Conservation (phyloP, 2,329 filamentous ascomycete species). For the Pyrenochaeta sp. region DNA sequence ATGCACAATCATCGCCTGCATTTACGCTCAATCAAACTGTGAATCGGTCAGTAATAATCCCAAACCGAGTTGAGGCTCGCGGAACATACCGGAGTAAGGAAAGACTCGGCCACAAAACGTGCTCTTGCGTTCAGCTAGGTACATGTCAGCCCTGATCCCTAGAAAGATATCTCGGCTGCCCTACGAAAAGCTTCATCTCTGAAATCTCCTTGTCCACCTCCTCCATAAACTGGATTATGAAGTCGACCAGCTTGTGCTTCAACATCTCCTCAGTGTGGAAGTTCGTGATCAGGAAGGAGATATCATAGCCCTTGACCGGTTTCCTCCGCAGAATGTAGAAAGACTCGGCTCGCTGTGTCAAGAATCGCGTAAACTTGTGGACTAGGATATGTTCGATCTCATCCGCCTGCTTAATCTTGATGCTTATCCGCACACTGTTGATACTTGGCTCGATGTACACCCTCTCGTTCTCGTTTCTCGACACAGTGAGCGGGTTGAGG, state of each 20-base stretch:
- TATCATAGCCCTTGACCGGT: conserved; percentile 97
- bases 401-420: conserved; percentile 99
- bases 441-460: conserved; percentile 96
- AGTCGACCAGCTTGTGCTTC: conserved; percentile 98
- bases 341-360: conserved; percentile 93
- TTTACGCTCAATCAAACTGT: conserved; percentile 35
- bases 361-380: conserved; percentile 96
- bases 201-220: conserved; percentile 99
- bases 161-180: conserved; percentile 46
- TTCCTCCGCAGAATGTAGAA: conserved; percentile 98
- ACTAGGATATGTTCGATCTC: conserved; percentile 98
- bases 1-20: conserved; percentile 18
- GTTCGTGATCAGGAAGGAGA: conserved; percentile 98
- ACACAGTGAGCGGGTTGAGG: conserved; percentile 87
- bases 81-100: conserved; percentile 83
- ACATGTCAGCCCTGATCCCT: conserved; percentile 38
- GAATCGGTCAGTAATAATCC: conserved; percentile 7
- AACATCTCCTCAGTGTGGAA: conserved; percentile 99
- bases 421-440: conserved; percentile 96
- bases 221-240: conserved; percentile 99
- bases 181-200: conserved; percentile 99
- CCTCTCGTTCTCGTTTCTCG: conserved; percentile 95
- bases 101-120: conserved; percentile 97
- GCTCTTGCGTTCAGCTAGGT: conserved; percentile 89
- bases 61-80: too few relatives aligned